phyloP scores from a whole-genome alignment of 148 eudicot species.

The Vaccinium myrtillus region DNA sequence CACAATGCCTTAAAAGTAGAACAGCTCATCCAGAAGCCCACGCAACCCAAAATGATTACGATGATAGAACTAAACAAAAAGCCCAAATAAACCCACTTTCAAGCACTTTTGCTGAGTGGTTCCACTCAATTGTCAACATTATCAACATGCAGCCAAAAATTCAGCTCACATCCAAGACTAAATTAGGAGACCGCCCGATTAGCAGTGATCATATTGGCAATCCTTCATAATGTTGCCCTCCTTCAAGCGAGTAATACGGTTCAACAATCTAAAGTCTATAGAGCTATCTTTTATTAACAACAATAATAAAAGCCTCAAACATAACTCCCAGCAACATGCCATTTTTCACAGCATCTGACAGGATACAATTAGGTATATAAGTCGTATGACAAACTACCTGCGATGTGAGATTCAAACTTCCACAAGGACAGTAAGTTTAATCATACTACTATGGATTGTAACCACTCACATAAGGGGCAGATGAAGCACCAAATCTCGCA shows the following conservation, averaged over 20 bases:
- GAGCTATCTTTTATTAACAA: background rate
- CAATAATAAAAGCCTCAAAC: background rate
- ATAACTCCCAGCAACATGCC: background rate
- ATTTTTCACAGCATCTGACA: background rate
- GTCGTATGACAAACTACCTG: background rate
- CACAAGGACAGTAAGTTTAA: background rate
- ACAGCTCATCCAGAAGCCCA: background rate
- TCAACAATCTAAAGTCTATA: background rate
- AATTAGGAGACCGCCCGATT: background rate
- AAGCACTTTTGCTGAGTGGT: background rate
- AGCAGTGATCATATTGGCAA: background rate
- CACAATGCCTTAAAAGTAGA: background rate
- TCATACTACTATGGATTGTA: background rate
- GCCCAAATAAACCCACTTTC: background rate
- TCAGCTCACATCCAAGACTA: background rate
- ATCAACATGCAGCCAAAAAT: background rate
- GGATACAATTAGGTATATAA: background rate
- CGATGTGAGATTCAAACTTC: constrained; percentile 4
- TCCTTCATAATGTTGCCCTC: background rate
- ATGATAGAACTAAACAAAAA: background rate
- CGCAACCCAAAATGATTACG: background rate
- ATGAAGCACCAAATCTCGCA: background rate
- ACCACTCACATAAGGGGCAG: background rate
- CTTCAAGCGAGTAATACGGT: background rate
- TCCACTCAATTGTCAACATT: background rate